These are phyloP conservation scores for Aquanectria penicillioides DNA, from an alignment of 2,329 filamentous ascomycete species.

Conservation along the genomic window DNA sequence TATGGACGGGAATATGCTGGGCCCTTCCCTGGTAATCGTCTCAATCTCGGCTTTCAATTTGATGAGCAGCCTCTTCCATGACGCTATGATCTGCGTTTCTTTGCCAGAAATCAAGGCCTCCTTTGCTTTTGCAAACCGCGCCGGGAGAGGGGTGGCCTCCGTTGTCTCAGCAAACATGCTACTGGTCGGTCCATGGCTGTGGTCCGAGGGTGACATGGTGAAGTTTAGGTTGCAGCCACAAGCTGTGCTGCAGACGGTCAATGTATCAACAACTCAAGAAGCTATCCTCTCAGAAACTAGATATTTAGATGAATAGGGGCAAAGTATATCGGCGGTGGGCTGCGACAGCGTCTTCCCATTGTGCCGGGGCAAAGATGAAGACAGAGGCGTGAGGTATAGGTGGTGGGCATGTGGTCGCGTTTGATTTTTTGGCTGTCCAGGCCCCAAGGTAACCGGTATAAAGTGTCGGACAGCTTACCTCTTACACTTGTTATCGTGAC, in stretches of 20 bases:
- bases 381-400: neutral
- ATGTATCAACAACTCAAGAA: neutral
- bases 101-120: conserved; percentile 49
- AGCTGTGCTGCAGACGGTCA: neutral
- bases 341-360: conserved; percentile 7
- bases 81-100: conserved; percentile 47
- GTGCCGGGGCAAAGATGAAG: neutral
- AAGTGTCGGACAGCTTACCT: conserved; percentile 10
- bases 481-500: conserved; percentile 23
- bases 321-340: neutral
- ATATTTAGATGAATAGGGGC: neutral
- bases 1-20: conserved; percentile 54
- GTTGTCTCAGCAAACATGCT: conserved; percentile 41
- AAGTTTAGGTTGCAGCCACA: neutral
- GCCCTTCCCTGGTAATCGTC: conserved; percentile 42
- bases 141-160: conserved; percentile 48
- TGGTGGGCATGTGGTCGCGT: conserved; percentile 8
- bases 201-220: conserved; percentile 30
- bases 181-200: conserved; percentile 36
- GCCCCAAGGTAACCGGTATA: conserved; percentile 11
- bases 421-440: conserved; percentile 18
- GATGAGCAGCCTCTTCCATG: conserved; percentile 53
- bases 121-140: conserved; percentile 54
- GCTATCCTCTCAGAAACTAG: neutral
- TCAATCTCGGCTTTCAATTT: conserved; percentile 51